Conservation (phyloP, 257 asterid species). For the Solanum clarkiae region DNA sequence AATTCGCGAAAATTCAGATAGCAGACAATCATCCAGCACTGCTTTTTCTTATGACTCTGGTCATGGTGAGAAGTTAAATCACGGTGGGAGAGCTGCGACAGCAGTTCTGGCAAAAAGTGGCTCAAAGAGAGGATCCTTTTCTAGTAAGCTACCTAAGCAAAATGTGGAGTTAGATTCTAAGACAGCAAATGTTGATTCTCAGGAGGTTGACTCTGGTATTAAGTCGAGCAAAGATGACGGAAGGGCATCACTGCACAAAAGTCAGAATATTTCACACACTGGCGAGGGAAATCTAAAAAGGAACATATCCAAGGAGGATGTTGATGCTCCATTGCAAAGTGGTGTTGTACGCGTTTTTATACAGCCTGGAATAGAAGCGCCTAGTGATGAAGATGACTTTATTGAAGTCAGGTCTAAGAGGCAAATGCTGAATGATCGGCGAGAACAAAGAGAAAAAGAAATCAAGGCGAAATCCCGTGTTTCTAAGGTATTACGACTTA, state of each 20-base stretch:
- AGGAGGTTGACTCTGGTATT: constrained; percentile 27
- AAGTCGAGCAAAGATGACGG: constrained; percentile 22
- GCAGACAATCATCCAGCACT: constrained; percentile 28
- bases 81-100: constrained; percentile 31
- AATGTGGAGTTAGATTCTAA: constrained; percentile 25
- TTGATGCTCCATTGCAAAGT: constrained; percentile 91
- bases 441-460: constrained; percentile 90
- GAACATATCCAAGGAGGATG: constrained; percentile 62
- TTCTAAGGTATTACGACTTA: constrained; percentile 39
- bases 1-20: constrained; percentile 59
- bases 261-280: constrained; percentile 15
- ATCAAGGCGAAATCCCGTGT: constrained; percentile 59
- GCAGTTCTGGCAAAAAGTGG: constrained; percentile 57
- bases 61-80: constrained; percentile 34
- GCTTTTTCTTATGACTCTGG: constrained; percentile 22
- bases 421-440: constrained; percentile 90
- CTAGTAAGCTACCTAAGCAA: constrained; percentile 40
- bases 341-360: constrained; percentile 86
- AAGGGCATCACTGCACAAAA: constrained; percentile 21
- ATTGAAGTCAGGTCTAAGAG: constrained; percentile 92
- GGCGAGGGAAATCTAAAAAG: constrained; percentile 42
- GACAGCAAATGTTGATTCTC: constrained; percentile 26
- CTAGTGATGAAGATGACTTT: constrained; percentile 94
- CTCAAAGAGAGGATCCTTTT: constrained; percentile 56
- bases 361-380: constrained; percentile 93